These are phyloP conservation scores for Tetrahymena elliotti DNA, from an alignment of 73 alveolate species.

Conservation along the genomic window DNA sequence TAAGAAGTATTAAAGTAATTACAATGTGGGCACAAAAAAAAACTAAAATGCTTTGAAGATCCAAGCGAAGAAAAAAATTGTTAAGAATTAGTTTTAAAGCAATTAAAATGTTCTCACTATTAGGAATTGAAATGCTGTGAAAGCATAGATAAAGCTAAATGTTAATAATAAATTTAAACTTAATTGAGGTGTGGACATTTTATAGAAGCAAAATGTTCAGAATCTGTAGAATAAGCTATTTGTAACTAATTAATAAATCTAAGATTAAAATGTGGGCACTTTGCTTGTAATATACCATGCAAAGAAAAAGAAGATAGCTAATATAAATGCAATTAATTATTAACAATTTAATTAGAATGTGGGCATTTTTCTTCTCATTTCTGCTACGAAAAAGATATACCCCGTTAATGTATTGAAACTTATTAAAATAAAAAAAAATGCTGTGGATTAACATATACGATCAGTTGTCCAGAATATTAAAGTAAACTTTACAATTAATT, in stretches of 20 bases:
- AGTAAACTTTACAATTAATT: background rate
- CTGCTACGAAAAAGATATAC: background rate
- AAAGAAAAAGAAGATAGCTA: background rate
- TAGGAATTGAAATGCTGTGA: background rate
- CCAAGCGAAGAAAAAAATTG: background rate
- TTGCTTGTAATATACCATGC: background rate
- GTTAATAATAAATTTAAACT: background rate
- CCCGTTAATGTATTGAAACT: background rate
- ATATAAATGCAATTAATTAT: background rate
- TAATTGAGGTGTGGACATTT: background rate
- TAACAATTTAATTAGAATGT: background rate
- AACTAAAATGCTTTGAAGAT: background rate
- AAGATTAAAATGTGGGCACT: background rate
- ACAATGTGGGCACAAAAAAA: constrained; percentile 41
- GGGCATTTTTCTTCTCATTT: background rate
- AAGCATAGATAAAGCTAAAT: background rate
- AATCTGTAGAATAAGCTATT: background rate
- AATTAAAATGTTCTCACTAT: background rate
- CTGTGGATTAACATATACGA: background rate
- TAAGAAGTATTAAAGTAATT: background rate
- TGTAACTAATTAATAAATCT: background rate
- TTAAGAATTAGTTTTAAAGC: background rate
- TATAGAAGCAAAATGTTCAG: background rate
- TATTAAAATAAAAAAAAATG: background rate
- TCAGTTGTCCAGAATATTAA: background rate